phyloP scores from a whole-genome alignment of 257 asterid species.

The Plectranthus barbatus region DNA sequence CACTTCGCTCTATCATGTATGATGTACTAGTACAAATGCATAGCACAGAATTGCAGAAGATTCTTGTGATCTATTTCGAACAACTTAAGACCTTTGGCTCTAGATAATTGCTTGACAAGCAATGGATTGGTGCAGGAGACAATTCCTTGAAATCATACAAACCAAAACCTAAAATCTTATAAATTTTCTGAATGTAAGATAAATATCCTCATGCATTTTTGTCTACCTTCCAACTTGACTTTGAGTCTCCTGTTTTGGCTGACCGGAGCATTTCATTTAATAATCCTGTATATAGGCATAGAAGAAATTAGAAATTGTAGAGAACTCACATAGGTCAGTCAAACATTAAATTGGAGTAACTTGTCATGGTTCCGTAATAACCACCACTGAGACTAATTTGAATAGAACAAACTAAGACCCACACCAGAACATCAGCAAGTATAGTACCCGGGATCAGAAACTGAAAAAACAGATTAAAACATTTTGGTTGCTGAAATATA shows the following conservation, averaged over 20 bases:
- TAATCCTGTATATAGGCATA: conserved; percentile 51
- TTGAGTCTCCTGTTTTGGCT: conserved; percentile 82
- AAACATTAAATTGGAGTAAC: not conserved
- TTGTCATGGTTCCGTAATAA: not conserved
- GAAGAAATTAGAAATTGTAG: conserved; percentile 7
- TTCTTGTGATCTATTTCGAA: not conserved
- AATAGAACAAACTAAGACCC: conserved; percentile 6
- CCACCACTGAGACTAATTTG: not conserved
- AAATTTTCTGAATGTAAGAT: not conserved
- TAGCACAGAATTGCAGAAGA: not conserved
- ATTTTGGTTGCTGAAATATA: not conserved
- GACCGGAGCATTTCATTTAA: conserved; percentile 93
- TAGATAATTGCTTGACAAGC: not conserved
- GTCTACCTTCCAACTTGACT: conserved; percentile 88
- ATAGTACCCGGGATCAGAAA: not conserved
- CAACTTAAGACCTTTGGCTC: not conserved
- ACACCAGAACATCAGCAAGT: not conserved
- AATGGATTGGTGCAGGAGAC: not conserved
- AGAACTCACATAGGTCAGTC: not conserved
- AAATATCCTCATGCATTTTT: not conserved
- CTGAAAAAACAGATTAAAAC: not conserved
- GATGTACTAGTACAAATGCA: not conserved
- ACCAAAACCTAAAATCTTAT: conserved; percentile 5
- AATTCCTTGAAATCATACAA: not conserved
- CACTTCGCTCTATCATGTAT: no score